Evolutionary conservation across 805 yeast genomes (phyloP).

Genomic region (Lipomyces spencermartinsiae): DNA sequence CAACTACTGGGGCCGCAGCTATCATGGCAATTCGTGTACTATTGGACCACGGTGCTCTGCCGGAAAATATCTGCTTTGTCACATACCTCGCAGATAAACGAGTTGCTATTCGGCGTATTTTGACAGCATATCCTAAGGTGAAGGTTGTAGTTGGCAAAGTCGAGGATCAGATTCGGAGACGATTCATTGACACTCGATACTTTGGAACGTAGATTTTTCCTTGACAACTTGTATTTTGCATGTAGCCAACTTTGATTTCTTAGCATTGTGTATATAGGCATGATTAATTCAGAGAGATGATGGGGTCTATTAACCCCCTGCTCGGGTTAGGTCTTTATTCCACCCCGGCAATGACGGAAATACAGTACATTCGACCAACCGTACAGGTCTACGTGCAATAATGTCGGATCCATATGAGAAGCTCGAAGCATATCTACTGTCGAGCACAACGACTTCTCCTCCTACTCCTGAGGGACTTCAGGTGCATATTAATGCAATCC

Average conservation of each 20-base stretch:
- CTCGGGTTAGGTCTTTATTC: no score
- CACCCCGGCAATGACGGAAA: no score
- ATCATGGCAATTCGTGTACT: slow-evolving; percentile 92
- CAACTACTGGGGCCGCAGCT: slow-evolving; percentile 90
- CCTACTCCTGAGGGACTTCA: slow-evolving; percentile 15
- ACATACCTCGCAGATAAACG: slow-evolving; percentile 74
- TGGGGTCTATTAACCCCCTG: neutral
- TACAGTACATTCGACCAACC: no score
- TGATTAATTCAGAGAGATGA: neutral
- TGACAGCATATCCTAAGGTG: slow-evolving; percentile 74
- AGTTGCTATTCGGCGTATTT: slow-evolving; percentile 72
- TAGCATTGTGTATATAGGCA: neutral
- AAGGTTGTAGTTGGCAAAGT: slow-evolving; percentile 72
- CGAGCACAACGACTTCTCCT: slow-evolving; percentile 6
- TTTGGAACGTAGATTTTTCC: slow-evolving; percentile 33
- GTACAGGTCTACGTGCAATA: neutral
- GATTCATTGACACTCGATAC: slow-evolving; percentile 37
- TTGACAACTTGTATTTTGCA: neutral
- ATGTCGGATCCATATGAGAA: slow-evolving; percentile 20
- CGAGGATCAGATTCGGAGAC: slow-evolving; percentile 30
- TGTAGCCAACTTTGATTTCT: neutral
- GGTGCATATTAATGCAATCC: slow-evolving; percentile 19
- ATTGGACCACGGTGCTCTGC: slow-evolving; percentile 74
- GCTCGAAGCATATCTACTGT: slow-evolving; percentile 14
- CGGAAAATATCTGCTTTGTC: slow-evolving; percentile 68